These are phyloP conservation scores for Rubia balearica DNA, from an alignment of 305 asterid species.

Conservation along the genomic window DNA sequence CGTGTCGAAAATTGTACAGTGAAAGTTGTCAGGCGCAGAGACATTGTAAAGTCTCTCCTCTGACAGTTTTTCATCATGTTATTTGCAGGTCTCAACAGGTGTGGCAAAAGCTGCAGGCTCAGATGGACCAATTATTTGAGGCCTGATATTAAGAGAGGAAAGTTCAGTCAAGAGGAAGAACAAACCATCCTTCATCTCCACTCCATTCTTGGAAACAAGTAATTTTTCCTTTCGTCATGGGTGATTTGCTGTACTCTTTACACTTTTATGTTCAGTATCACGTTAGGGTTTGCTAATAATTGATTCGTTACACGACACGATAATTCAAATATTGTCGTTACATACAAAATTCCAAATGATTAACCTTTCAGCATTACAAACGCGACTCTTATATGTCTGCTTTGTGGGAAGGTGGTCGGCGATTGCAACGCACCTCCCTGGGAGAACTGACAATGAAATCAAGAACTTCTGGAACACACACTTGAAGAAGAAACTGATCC, in stretches of 20 bases:
- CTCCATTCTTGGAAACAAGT: conserved; percentile 32
- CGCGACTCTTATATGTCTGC: neutral
- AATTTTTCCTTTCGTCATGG: neutral
- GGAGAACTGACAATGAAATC: conserved; percentile 40
- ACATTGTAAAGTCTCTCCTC: neutral
- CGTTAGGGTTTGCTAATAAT: neutral
- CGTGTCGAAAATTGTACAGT: too few species aligned
- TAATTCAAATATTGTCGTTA: too few species aligned
- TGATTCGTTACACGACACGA: too few species aligned
- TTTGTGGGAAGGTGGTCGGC: conserved; percentile 31
- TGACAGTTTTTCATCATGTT: neutral
- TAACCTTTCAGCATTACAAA: neutral
- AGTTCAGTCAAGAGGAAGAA: conserved; percentile 26
- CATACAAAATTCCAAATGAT: too few species aligned
- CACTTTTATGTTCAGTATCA: neutral
- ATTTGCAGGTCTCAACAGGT: conserved; percentile 26
- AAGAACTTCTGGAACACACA: conserved; percentile 46
- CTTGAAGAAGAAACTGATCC: conserved; percentile 35
- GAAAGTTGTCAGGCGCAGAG: too few species aligned
- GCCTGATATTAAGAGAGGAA: conserved; percentile 37
- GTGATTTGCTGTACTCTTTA: neutral
- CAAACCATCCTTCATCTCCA: conserved; percentile 33
- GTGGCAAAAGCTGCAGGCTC: conserved; percentile 37
- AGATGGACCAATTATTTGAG: conserved; percentile 39
- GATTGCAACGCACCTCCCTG: conserved; percentile 29